These are phyloP conservation scores for Oryza punctata DNA, from an alignment of 176 grass and related monocot species.

Conservation along the genomic window DNA sequence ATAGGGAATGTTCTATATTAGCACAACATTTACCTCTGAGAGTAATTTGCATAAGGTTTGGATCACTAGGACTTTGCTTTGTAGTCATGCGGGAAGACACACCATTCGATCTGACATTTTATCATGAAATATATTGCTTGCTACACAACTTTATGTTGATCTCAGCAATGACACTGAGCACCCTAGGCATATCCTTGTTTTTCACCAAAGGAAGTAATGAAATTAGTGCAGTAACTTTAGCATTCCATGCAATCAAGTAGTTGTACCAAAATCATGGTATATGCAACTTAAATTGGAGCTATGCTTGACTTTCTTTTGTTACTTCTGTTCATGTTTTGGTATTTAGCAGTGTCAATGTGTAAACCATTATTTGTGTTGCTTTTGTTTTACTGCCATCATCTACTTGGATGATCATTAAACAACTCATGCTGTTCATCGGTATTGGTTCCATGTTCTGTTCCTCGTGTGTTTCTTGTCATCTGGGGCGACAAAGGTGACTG, in stretches of 20 bases:
- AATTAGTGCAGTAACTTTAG: not conserved
- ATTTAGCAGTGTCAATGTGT: constrained; percentile 4
- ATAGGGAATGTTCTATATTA: not conserved
- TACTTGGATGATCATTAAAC: not conserved
- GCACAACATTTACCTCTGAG: not conserved
- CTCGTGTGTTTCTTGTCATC: not conserved
- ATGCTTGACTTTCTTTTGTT: constrained; percentile 2
- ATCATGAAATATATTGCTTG: constrained; percentile 9
- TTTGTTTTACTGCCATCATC: not conserved
- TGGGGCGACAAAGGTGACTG: not conserved
- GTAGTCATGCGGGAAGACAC: not conserved
- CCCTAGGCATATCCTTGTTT: not conserved
- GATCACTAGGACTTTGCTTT: not conserved
- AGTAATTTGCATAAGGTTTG: not conserved
- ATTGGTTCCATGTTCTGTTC: not conserved
- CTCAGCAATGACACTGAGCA: not conserved
- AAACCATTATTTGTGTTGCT: not conserved
- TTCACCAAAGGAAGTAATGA: not conserved
- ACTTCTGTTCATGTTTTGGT: not conserved
- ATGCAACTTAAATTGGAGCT: not conserved
- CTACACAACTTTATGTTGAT: constrained; percentile 19
- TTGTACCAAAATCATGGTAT: not conserved
- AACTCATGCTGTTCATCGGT: not conserved
- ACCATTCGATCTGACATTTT: not conserved
- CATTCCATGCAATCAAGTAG: not conserved